Evolutionary conservation across 2,329 filamentous ascomycete genomes (phyloP).

Genomic region (Leptographium procerum): DNA sequence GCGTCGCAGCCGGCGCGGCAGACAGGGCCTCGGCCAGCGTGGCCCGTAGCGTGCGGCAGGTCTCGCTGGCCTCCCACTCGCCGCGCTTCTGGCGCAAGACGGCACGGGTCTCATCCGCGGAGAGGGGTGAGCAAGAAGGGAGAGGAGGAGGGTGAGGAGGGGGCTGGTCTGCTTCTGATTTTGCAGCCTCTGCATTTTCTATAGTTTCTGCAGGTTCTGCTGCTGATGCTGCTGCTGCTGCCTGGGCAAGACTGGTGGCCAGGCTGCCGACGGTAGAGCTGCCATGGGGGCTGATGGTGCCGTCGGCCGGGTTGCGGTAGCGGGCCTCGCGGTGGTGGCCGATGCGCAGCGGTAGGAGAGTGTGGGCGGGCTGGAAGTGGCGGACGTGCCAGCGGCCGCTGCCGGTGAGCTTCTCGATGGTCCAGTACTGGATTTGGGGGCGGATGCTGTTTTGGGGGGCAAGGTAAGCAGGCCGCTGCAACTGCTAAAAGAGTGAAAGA

Average conservation of each 20-base stretch:
- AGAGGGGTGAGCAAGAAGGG: neutral
- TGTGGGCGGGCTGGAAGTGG: constrained; percentile 3
- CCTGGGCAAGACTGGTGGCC: constrained; percentile 4
- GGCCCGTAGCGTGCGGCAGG: constrained; percentile 9
- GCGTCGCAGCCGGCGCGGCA: neutral
- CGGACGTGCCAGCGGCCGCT: constrained; percentile 9
- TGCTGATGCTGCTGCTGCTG: neutral
- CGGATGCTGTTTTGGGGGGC: constrained; percentile 1
- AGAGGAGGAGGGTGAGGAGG: neutral
- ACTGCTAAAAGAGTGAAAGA: too few relatives aligned
- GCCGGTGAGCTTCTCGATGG: constrained; percentile 11
- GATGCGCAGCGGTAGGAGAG: constrained; percentile 10
- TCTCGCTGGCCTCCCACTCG: constrained; percentile 9
- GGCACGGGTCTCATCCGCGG: constrained; percentile 2
- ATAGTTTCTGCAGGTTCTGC: neutral
- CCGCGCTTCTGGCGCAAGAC: constrained; percentile 1
- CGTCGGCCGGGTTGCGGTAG: constrained; percentile 6
- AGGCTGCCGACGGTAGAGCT: constrained; percentile 4
- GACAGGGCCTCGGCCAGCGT: constrained; percentile 5
- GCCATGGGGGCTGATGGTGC: constrained; percentile 1
- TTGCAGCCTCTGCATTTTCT: too few relatives aligned
- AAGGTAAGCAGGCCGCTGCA: neutral
- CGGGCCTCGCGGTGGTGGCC: constrained; percentile 7
- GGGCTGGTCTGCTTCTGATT: neutral
- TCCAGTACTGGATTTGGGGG: constrained; percentile 11